Percentiles rank a stretch among this genome's conserved stretches.
These are phyloP conservation scores for Lavandula angustifolia DNA, from an alignment of 257 asterid species.

Conservation along the genomic window DNA sequence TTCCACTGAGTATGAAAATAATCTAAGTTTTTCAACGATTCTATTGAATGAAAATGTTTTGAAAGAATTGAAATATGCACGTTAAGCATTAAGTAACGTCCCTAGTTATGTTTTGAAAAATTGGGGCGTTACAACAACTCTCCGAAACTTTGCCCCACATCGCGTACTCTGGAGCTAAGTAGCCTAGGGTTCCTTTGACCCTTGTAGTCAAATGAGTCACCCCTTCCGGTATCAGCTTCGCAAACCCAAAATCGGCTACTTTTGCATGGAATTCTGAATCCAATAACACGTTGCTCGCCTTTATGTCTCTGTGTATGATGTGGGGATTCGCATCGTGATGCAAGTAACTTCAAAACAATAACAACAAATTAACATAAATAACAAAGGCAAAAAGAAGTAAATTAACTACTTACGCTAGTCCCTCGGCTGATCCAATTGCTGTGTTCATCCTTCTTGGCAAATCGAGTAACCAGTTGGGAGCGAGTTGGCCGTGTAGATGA, in stretches of 20 bases:
- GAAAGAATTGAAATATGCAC: too few relatives aligned
- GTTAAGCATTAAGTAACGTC: too few relatives aligned
- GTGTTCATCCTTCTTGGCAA: slow-evolving; percentile 60
- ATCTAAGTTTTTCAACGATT: too few relatives aligned
- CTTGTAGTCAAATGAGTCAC: slow-evolving; percentile 71
- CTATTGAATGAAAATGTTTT: too few relatives aligned
- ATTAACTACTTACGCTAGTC: slow-evolving; percentile 48
- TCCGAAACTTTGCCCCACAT: slow-evolving; percentile 90
- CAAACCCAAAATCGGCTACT: slow-evolving; percentile 85
- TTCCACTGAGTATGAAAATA: too few relatives aligned
- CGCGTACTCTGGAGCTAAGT: slow-evolving; percentile 79
- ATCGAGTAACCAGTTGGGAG: slow-evolving; percentile 60
- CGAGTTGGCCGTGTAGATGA: slow-evolving; percentile 71
- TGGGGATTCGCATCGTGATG: slow-evolving; percentile 83
- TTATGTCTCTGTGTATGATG: slow-evolving; percentile 79
- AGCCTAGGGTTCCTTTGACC: slow-evolving; percentile 82
- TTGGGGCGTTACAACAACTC: too few relatives aligned
- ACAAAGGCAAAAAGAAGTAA: too few relatives aligned
- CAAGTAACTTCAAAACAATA: slow-evolving; percentile 51
- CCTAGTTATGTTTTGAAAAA: too few relatives aligned
- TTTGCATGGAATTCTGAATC: slow-evolving; percentile 65
- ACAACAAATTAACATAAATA: neutral
- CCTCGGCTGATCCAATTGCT: slow-evolving; percentile 70
- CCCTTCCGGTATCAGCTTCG: slow-evolving; percentile 72
- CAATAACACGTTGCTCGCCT: slow-evolving; percentile 78